Percentiles rank a stretch among this genome's conserved stretches.
These are phyloP conservation scores for Daldinia bambusicola DNA, from an alignment of 495 filamentous ascomycete genomes.

Conservation along the genomic window DNA sequence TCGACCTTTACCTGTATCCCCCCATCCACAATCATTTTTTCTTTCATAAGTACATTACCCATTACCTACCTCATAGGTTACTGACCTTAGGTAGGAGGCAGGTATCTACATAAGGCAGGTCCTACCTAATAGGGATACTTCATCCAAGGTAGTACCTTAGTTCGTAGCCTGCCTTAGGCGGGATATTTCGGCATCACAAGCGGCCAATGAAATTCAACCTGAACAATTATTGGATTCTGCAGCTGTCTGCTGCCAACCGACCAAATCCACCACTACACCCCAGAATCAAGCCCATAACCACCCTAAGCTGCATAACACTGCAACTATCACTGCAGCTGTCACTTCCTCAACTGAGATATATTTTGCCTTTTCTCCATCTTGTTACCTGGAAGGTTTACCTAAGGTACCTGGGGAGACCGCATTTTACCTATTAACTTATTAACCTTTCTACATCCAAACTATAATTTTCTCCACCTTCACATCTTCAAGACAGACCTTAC, in stretches of 20 bases:
- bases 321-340: background rate
- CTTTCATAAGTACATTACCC: too few species aligned
- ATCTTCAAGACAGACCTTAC: background rate
- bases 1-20: too few species aligned
- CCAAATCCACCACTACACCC: background rate
- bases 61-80: too few species aligned
- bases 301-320: too few species aligned
- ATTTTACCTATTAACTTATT: too few species aligned
- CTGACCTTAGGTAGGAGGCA: too few species aligned
- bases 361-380: background rate
- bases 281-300: too few species aligned
- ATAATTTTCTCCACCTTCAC: background rate
- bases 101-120: too few species aligned
- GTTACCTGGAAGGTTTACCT: background rate
- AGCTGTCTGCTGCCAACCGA: slow-evolving; percentile 3
- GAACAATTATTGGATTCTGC: slow-evolving; percentile 8
- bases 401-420: too few species aligned
- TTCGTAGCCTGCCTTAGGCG: background rate
- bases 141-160: too few species aligned
- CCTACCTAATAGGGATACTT: too few species aligned
- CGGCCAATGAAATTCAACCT: slow-evolving; percentile 3
- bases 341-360: slow-evolving; percentile 1
- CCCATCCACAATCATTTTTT: too few species aligned
- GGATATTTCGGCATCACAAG: background rate
- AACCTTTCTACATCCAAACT: background rate